These are phyloP conservation scores for Saposhnikovia divaricata DNA, from an alignment of 129 eudicot species.

Conservation along the genomic window DNA sequence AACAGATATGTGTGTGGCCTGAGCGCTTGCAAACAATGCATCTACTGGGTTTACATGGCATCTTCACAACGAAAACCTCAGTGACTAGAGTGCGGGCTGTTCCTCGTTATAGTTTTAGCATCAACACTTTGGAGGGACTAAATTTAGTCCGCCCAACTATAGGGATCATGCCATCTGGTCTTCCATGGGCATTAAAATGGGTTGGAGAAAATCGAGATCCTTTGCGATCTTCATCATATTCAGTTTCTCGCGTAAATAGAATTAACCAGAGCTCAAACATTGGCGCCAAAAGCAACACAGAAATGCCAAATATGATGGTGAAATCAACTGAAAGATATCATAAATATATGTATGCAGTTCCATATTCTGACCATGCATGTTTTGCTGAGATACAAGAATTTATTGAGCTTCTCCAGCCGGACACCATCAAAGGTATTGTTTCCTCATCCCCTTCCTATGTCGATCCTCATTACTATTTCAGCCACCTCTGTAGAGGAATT, in stretches of 20 bases:
- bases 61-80: constrained; percentile 76
- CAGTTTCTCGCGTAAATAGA: constrained; percentile 10
- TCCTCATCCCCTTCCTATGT: constrained; percentile 55
- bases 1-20: constrained; percentile 97
- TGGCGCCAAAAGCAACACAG: constrained; percentile 11
- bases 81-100: constrained; percentile 86
- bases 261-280: constrained; percentile 11
- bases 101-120: constrained; percentile 84
- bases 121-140: constrained; percentile 64
- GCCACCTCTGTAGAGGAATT: constrained; percentile 41
- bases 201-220: constrained; percentile 21
- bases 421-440: constrained; percentile 64
- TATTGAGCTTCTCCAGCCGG: constrained; percentile 56
- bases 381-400: constrained; percentile 74
- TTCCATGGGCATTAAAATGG: constrained; percentile 61
- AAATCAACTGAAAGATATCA: constrained; percentile 30
- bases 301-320: constrained; percentile 21
- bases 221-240: constrained; percentile 21
- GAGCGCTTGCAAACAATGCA: constrained; percentile 88
- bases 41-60: constrained; percentile 62
- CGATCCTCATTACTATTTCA: constrained; percentile 67
- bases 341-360: constrained; percentile 51
- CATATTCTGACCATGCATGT: constrained; percentile 78
- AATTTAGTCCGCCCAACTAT: constrained; percentile 63
- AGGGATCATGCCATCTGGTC: constrained; percentile 94